phyloP scores from a whole-genome alignment of 441 rosid genomes.

The Corymbia calophylla region DNA sequence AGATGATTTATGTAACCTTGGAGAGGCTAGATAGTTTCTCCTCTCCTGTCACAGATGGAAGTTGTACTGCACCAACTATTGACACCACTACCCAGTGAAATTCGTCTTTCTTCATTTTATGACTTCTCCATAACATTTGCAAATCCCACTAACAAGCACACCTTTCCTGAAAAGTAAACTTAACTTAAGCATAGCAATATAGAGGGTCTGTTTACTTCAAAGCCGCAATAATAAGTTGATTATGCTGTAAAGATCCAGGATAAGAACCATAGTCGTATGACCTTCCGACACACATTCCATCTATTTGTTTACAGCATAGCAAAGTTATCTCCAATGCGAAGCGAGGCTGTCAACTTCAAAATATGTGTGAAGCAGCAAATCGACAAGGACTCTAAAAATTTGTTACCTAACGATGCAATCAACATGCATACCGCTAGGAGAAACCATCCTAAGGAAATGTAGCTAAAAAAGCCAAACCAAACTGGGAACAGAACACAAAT shows the following conservation, averaged over 20 bases:
- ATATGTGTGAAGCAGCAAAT: neutral
- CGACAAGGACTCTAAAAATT: neutral
- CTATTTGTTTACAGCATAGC: neutral
- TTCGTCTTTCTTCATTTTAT: neutral
- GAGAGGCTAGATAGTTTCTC: neutral
- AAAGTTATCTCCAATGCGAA: neutral
- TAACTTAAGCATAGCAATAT: neutral
- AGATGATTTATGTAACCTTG: neutral
- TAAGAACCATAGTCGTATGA: neutral
- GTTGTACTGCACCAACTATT: accelerated
- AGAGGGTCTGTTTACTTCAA: too few relatives aligned
- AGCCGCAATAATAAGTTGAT: neutral
- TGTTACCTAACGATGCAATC: neutral
- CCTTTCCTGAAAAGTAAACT: neutral
- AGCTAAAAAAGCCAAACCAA: neutral
- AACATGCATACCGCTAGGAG: neutral
- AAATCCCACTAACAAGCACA: neutral
- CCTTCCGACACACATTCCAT: neutral
- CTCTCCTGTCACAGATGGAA: neutral
- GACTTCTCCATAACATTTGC: neutral
- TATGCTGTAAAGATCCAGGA: neutral
- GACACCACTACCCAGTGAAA: neutral
- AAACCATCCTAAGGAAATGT: neutral
- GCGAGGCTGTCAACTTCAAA: neutral
- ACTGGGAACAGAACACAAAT: neutral